These are phyloP conservation scores for Sphagnum tenellum DNA, from an alignment of 225 moss, liverwort and hornwort species.

Conservation along the genomic window DNA sequence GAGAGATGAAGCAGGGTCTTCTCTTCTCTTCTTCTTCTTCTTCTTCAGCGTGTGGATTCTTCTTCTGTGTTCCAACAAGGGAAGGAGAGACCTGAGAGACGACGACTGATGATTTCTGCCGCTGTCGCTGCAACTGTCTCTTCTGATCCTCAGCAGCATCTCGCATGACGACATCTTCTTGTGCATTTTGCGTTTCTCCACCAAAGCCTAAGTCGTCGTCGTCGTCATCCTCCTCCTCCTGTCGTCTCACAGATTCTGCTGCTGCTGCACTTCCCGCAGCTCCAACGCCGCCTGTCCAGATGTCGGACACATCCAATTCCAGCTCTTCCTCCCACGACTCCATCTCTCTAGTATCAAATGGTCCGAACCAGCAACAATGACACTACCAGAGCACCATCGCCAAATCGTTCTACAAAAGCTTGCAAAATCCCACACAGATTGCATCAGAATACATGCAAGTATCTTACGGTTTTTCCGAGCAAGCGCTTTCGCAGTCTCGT, in stretches of 20 bases:
- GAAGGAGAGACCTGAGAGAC: not conserved
- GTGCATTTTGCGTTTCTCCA: not conserved
- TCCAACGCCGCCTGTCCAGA: constrained; percentile 24
- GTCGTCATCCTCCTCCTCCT: constrained; percentile 14
- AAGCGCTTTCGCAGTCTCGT: too few species aligned
- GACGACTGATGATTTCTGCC: constrained; percentile 15
- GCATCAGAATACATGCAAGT: too few species aligned
- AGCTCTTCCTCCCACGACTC: constrained; percentile 43
- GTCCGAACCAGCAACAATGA: too few species aligned
- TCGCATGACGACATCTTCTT: constrained; percentile 1
- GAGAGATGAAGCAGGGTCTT: not conserved
- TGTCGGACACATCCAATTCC: constrained; percentile 37
- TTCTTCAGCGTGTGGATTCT: not conserved
- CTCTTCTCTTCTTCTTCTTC: not conserved
- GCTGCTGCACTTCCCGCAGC: constrained; percentile 5
- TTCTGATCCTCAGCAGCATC: not conserved
- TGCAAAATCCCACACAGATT: too few species aligned
- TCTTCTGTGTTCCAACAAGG: not conserved
- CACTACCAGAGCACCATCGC: too few species aligned
- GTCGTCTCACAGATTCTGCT: not conserved
- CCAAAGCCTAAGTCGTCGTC: constrained; percentile 23
- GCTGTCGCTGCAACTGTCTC: constrained; percentile 4
- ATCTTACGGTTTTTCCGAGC: too few species aligned
- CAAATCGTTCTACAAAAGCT: too few species aligned
- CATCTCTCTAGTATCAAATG: constrained; percentile 7